Percentiles rank a stretch among this genome's conserved stretches.
Conservation (phyloP, 345 rosid genomes). For the Camelina sativa region DNA sequence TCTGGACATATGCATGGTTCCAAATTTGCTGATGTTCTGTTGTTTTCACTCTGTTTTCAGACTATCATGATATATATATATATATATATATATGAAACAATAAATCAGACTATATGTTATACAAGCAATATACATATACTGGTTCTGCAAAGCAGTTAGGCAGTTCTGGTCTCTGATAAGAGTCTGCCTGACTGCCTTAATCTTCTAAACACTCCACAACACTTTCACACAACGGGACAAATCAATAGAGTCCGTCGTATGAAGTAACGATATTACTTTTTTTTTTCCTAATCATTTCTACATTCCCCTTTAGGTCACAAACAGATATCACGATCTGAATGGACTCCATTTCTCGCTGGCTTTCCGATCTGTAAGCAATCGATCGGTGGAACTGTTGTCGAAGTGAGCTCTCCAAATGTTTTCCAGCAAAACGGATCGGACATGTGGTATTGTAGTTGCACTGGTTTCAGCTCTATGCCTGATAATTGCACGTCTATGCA, state of each 20-base stretch:
- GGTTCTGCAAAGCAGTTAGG: conserved; percentile 20
- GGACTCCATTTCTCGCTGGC: conserved; percentile 73
- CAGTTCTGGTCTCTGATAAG: conserved; percentile 6
- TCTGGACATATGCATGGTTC: no score
- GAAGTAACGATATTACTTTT: background rate
- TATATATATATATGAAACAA: background rate
- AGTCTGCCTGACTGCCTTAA: conserved; percentile 3
- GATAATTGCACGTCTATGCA: conserved; percentile 79
- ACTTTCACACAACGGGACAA: conserved; percentile 1
- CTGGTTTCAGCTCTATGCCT: conserved; percentile 70
- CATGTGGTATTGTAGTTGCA: conserved; percentile 72
- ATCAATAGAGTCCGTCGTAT: conserved; percentile 5
- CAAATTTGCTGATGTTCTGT: no score
- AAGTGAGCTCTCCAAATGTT: conserved; percentile 76
- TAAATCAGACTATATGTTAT: conserved; percentile 8
- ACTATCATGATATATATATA: background rate
- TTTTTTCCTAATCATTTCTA: conserved; percentile 30
- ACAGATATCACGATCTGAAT: conserved; percentile 65
- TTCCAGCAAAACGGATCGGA: conserved; percentile 95
- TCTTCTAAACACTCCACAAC: conserved; percentile 12
- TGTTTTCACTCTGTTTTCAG: background rate
- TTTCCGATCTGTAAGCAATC: conserved; percentile 84
- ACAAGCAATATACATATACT: conserved; percentile 26
- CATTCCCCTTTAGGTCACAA: conserved; percentile 44
- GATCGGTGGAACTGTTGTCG: conserved; percentile 86